Evolutionary conservation across 106 monocot genomes (phyloP).

Genomic region (Apostasia ramifera): DNA sequence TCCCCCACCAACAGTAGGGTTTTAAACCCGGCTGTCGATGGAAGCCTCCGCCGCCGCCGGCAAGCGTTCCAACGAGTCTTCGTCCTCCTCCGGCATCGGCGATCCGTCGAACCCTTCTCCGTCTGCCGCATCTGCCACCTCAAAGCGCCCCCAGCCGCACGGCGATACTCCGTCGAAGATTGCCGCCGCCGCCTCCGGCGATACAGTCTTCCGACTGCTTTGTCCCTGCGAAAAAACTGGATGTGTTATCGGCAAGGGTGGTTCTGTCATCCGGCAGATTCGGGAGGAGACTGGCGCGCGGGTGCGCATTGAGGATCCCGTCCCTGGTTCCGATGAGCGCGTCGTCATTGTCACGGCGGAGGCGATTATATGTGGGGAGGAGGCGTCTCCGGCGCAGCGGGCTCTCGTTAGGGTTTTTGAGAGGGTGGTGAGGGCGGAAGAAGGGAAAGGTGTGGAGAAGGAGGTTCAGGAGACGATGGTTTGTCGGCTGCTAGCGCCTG

Average conservation of each 20-base stretch:
- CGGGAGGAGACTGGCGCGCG: conserved; percentile 39
- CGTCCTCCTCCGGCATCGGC: conserved; percentile 9
- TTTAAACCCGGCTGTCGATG: conserved; percentile 3
- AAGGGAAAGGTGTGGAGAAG: conserved; percentile 20
- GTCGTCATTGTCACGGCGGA: conserved; percentile 37
- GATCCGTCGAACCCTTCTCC: conserved; percentile 3
- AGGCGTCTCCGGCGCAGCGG: conserved; percentile 35
- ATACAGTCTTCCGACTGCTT: conserved; percentile 52
- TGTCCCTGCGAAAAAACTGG: conserved; percentile 44
- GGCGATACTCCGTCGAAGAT: not conserved
- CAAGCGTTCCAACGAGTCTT: conserved; percentile 8
- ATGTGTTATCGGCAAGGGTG: conserved; percentile 49
- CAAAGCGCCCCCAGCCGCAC: conserved; percentile 21
- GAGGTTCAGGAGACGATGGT: conserved; percentile 15
- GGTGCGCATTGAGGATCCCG: conserved; percentile 44
- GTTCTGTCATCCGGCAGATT: conserved; percentile 31
- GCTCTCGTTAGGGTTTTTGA: conserved; percentile 70
- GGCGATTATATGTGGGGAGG: not conserved
- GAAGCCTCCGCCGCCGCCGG: conserved; percentile 14
- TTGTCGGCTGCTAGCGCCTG: conserved; percentile 45
- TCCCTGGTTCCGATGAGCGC: conserved; percentile 42
- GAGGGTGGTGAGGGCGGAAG: conserved; percentile 34
- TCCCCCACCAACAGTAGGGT: too few relatives aligned
- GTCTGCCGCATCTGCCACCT: conserved; percentile 8
- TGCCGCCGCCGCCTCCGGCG: conserved; percentile 8